phyloP scores from a whole-genome alignment of 345 rosid genomes.

The Limnanthes douglasii region DNA sequence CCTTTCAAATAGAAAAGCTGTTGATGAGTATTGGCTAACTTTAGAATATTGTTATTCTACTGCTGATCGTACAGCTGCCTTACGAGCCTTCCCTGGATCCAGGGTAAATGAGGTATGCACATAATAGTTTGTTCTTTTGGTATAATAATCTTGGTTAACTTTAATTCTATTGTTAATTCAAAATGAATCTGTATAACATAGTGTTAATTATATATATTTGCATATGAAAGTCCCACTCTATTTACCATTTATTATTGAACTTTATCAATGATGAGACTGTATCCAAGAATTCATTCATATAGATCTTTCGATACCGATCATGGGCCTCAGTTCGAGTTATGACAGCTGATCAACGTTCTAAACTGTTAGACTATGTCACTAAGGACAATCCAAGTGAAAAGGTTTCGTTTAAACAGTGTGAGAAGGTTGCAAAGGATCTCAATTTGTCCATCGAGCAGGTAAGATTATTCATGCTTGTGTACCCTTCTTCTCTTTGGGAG shows the following conservation, averaged over 20 bases:
- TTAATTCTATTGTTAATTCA: not conserved
- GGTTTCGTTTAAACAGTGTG: conserved; percentile 65
- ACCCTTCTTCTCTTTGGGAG: too few species aligned
- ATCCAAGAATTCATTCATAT: conserved; percentile 17
- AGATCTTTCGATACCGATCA: conserved; percentile 59
- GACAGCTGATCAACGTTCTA: conserved; percentile 77
- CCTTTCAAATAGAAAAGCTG: conserved; percentile 59
- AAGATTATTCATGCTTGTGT: conserved; percentile 8
- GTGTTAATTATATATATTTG: too few species aligned
- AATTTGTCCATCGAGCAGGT: conserved; percentile 87
- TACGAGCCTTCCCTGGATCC: conserved; percentile 90
- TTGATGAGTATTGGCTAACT: conserved; percentile 87
- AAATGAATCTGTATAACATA: not conserved
- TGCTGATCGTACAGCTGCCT: conserved; percentile 69
- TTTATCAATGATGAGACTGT: conserved; percentile 4
- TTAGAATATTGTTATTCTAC: conserved; percentile 94
- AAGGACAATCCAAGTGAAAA: conserved; percentile 26
- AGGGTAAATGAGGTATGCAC: conserved; percentile 67
- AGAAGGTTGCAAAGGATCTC: conserved; percentile 69
- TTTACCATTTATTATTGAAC: conserved; percentile 2
- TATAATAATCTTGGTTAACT: conserved; percentile 3
- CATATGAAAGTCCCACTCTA: too few species aligned
- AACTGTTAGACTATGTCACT: conserved; percentile 34
- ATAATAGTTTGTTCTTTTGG: conserved; percentile 7
- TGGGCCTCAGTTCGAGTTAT: conserved; percentile 68